These are phyloP conservation scores for Gracilaria gracilis DNA, from an alignment of 23 red algal species.

Conservation along the genomic window DNA sequence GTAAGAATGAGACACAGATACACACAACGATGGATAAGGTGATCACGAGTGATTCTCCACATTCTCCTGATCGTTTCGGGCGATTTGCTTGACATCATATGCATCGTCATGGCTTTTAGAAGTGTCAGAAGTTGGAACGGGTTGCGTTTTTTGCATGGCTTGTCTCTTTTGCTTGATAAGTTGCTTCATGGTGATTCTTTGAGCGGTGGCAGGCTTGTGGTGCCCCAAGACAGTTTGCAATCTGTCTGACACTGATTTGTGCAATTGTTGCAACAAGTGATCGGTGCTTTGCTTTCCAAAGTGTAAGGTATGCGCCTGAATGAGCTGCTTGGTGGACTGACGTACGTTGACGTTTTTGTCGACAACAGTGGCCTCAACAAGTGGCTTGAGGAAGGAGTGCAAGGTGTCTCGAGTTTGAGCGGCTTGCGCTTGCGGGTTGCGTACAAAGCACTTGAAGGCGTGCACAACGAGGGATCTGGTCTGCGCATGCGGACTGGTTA, in stretches of 20 bases:
- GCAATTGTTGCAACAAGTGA: background rate
- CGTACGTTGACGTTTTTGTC: background rate
- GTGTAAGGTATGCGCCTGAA: background rate
- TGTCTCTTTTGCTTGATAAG: slow-evolving; percentile 35
- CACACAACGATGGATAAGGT: too few relatives aligned
- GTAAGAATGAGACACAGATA: background rate
- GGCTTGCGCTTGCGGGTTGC: background rate
- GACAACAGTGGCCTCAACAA: background rate
- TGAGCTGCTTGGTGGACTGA: background rate
- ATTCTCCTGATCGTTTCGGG: slow-evolving; percentile 12
- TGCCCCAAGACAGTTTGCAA: background rate
- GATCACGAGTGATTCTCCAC: background rate
- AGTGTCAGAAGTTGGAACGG: background rate
- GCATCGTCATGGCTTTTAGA: background rate
- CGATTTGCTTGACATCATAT: background rate
- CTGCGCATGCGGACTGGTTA: background rate
- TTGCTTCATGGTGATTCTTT: background rate
- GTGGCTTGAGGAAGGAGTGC: background rate
- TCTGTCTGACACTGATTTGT: background rate
- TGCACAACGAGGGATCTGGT: background rate
- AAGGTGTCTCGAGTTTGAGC: background rate
- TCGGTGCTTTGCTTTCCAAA: background rate
- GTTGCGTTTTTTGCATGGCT: background rate
- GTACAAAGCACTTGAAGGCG: background rate
- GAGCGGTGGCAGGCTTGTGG: background rate